Evolutionary conservation across 768 basidiomycete species (phyloP), one percentile per base, ranked within the genome.

Genomic region (Chalciporus chontae): DNA sequence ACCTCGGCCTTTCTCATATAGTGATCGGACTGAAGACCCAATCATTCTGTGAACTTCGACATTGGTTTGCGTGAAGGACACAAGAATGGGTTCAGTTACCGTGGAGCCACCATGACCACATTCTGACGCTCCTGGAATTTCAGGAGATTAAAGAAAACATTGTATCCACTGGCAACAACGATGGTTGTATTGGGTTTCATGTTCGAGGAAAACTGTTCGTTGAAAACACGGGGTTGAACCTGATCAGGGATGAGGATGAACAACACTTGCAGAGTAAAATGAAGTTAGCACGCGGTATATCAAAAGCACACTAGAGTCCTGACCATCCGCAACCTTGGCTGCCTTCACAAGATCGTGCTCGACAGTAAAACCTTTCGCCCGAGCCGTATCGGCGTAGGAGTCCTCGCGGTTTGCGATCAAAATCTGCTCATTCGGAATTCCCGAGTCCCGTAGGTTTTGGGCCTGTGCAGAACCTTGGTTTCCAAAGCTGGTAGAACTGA

Each of bases 381-480:
- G 78, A 0, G 82, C 82, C 59, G 80, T 73, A 36, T 71, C 77
- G 8, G 81, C 80, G 53, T 83, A 84, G 11, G 74, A 63, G 58
- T 84, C 82, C 5, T 71, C 63, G 5, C 81, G 73, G 58, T 83
- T 83, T 10, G 78, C 81, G 50, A 84, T 72, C 51, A 82, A 47
- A 46, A 84, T 83, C 41, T 71, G 73, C n/a, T 81, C 78, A 55
- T 83, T 83, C 5, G 77, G 71, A 50, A 83, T 78, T 3, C 82
- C 81, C 45, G 77, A 73, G 52, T 83, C 82, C n/a, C 82, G 74
- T 51, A 84, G 58, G 52, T 84, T 84, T 65, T 83, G 81, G 4
- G 82, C 82, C 60, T 83, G 82, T 42, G 82, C 81, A 27, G 82
- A 78, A 11, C 82, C 81, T 61, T 84, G 82, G 62, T 82, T 83